These are phyloP conservation scores for Rhodamnia argentea DNA, from an alignment of 345 rosid species.

Conservation along the genomic window DNA sequence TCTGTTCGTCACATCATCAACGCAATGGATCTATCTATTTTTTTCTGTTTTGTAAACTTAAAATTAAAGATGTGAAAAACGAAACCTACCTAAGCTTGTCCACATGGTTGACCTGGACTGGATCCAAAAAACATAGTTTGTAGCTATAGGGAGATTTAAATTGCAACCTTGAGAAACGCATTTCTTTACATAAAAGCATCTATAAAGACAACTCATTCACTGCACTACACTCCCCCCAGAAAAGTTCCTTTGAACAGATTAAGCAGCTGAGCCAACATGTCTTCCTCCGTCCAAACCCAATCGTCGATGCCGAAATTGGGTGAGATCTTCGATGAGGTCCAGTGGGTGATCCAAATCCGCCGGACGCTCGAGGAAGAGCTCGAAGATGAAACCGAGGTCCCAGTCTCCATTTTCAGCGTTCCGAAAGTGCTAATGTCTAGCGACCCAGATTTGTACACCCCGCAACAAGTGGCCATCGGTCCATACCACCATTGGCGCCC, in stretches of 20 bases:
- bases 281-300: neutral
- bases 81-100: neutral
- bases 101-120: neutral
- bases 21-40: neutral
- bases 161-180: neutral
- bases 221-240: neutral
- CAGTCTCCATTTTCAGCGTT: conserved; percentile 48
- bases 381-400: conserved; percentile 33
- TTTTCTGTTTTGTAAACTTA: neutral
- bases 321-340: conserved; percentile 38
- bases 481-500: conserved; percentile 72
- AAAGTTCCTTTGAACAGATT: neutral
- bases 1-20: neutral
- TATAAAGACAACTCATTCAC: neutral
- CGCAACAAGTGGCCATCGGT: conserved; percentile 65
- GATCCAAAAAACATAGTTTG: neutral
- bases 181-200: neutral
- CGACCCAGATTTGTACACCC: conserved; percentile 55
- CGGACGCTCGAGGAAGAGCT: conserved; percentile 44
- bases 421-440: conserved; percentile 37
- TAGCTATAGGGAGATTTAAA: neutral
- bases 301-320: neutral
- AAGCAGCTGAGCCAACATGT: neutral
- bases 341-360: conserved; percentile 49
- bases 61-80: neutral